A percentile compares a stretch with the other conserved stretches of the same genome.
phyloP scores from a whole-genome alignment of 2,329 filamentous ascomycete genomes.

The Diplocarpon rosae region DNA sequence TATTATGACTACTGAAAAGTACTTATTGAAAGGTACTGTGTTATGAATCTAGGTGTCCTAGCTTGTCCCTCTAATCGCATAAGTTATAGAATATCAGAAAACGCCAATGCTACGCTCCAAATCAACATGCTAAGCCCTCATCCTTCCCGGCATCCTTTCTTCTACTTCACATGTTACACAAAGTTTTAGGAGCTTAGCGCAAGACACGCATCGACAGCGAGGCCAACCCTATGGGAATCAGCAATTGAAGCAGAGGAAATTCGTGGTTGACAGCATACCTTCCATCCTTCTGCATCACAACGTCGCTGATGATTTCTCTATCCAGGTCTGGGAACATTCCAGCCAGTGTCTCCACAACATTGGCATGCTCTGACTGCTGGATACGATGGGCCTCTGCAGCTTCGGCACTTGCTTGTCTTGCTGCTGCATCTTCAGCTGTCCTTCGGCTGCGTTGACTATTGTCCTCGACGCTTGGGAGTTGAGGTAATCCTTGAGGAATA shows the following conservation, averaged over 20 bases:
- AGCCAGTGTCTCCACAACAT: constrained; percentile 84
- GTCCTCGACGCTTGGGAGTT: constrained; percentile 14
- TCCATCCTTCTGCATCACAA: constrained; percentile 91
- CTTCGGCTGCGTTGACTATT: constrained; percentile 28
- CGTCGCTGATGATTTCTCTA: constrained; percentile 88
- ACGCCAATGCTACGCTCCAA: constrained; percentile 17
- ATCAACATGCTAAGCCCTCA: constrained; percentile 9
- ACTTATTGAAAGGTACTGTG: background rate
- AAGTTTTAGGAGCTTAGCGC: constrained; percentile 38
- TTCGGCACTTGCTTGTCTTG: constrained; percentile 82
- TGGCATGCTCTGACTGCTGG: constrained; percentile 73
- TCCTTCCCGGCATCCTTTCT: background rate
- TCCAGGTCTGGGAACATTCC: constrained; percentile 97
- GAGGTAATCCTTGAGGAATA: constrained; percentile 15
- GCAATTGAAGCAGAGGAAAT: constrained; percentile 9
- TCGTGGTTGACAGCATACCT: constrained; percentile 47
- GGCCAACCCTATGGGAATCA: constrained; percentile 50
- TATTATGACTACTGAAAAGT: constrained; percentile 1
- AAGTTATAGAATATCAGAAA: constrained; percentile 11
- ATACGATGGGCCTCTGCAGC: constrained; percentile 76
- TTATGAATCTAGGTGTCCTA: background rate
- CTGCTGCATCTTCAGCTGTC: constrained; percentile 77
- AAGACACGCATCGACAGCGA: constrained; percentile 79
- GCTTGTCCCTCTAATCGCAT: background rate
- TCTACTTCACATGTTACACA: background rate